Evolutionary conservation across 1,139 yeast species (phyloP), one percentile per base, ranked within the genome.

Genomic region (Pichia sp.): DNA sequence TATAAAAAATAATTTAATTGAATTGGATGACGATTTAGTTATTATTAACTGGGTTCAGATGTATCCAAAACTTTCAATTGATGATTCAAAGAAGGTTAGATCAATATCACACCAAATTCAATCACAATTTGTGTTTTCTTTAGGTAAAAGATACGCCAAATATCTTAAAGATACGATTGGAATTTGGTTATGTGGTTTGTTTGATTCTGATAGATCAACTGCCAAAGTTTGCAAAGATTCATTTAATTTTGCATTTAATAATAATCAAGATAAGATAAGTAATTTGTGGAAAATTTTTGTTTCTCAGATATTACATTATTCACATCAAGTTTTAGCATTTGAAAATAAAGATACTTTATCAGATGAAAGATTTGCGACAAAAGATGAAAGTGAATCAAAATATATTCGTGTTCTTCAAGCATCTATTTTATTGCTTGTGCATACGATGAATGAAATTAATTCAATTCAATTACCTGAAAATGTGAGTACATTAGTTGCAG

Each of bases 51-150:
- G 96, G 95, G 70, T 85, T 30, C 95, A 87, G 60, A 55, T 86
- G 37, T 90, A 86, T 57, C 83, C 96, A 1, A 87, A 87, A 57
- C 65, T 89, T 35, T 74, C 92, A 4, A 71, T 82, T 11, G 95
- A 85, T 52, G 78, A 77, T 46, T 78, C 90, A 3, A 76, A 83
- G 54, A 64, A 67, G 20, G 87, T 87, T 2, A 70, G 97, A 47
- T 51, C 66, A 4, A 59, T 72, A 30, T 63, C 87, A 4, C 95
- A 87, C 58, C 78, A 73, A 50, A 69, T 81, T 5, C 90, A 89
- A 50, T 76, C 82, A 1, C 61, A 62, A 29, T 66, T 77, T 38
- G 76, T 83, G 31, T 52, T 57, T 12, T 47, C 55, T 1, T 56
- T 80, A 11, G 89, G 89, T 4, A 87, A 84, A 48, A 73, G 71